Evolutionary conservation across 2,329 filamentous ascomycete genomes (phyloP), one percentile per base, ranked within the genome.

Genomic region (Trichophyton verrucosum): DNA sequence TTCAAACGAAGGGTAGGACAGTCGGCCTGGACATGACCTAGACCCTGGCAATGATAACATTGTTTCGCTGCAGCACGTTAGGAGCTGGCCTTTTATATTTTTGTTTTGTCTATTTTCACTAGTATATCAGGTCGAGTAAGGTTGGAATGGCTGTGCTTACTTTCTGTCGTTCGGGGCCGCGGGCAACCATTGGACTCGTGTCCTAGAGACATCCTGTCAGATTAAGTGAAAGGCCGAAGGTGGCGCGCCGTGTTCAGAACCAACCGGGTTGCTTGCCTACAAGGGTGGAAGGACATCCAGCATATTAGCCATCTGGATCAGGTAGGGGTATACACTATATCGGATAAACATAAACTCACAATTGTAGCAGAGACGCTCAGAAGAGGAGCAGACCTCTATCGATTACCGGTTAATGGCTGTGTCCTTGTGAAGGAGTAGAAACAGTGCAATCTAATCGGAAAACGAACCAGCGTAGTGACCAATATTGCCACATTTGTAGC

Each of bases 321-420:
- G 38, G 15, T 20, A 47, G 9, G 13, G 3, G 1, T 44, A 20
- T 60, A 62, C 33, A 13, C 51, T 62, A 55, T 57, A 47, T 58
- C 22, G 30, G 59, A 60, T 49, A 61, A 65, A 78, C 59, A 60
- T 49, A 61, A 65, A 78, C 86, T 75, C 81, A 91, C 94, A 99
- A 82, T 99, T 99, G 81, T 99, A 99, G 87, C 94, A 99, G 72
- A 99, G 88, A 73, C 94, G 89, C 83, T 99, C 92, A 63, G 91
- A 88, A 63, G 92, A 96, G 64, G 92, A 94, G 87, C 94, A 99
- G 68, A 96, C 91, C 83, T 97, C 91, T 82, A 33, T 30, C 13
- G 49, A 53, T 6, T 33, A 24, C 49, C 27, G 33, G 27, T 53
- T 53, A 53, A 33, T 53, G 9, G 13, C 22, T n/a, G 49, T 7